phyloP scores from a whole-genome alignment of 2,329 filamentous ascomycete genomes.

The Neopestalotiopsis clavispora region DNA sequence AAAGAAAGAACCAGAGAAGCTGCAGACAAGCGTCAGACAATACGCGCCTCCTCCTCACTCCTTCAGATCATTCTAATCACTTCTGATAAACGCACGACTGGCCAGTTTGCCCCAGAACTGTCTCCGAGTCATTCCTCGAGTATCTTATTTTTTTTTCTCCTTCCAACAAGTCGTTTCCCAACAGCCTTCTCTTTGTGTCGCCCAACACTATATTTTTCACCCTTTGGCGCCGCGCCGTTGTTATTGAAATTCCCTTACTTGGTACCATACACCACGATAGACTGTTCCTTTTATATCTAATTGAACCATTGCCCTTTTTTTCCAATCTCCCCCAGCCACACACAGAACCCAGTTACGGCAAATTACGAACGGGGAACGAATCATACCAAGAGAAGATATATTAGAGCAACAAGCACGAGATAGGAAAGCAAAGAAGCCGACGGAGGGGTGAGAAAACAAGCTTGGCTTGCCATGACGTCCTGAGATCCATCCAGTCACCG shows the following conservation, averaged over 20 bases:
- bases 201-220: not conserved
- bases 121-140: slow-evolving; percentile 10
- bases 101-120: not conserved
- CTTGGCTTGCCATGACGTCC: slow-evolving; percentile 15
- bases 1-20: not conserved
- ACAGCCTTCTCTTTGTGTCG: not conserved
- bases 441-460: slow-evolving; percentile 2
- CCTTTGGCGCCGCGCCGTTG: not conserved
- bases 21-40: slow-evolving; percentile 16
- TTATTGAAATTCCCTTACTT: not conserved
- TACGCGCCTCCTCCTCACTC: not conserved
- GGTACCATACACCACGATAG: not conserved
- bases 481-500: slow-evolving; percentile 12
- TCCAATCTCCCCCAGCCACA: not conserved
- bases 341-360: not conserved
- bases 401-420: not conserved
- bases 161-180: not conserved
- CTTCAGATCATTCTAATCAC: slow-evolving; percentile 8
- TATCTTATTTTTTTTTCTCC: not conserved
- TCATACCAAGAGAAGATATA: not conserved
- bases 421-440: not conserved
- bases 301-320: not conserved
- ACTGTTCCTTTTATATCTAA: not conserved
- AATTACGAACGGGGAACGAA: not conserved
- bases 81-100: slow-evolving; percentile 7